These are phyloP conservation scores for Exophiala spinifera DNA, from an alignment of 2,329 filamentous ascomycete species.

Conservation along the genomic window DNA sequence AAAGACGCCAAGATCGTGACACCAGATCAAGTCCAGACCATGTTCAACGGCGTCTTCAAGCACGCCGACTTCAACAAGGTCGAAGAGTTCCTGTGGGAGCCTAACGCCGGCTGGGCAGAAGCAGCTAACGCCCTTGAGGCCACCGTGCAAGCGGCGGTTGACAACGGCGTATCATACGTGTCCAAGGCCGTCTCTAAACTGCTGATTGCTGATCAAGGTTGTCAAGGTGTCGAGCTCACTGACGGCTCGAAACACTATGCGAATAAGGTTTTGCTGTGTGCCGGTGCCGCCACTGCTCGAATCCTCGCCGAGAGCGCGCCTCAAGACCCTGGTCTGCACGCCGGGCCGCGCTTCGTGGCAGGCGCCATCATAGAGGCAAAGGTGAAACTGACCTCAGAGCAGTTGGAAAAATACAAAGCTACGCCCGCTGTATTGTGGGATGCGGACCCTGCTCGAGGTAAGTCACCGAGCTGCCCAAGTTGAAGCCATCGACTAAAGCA, in stretches of 20 bases:
- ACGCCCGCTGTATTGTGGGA: conserved; percentile 32
- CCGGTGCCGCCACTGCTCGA: background rate
- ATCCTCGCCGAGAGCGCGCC: background rate
- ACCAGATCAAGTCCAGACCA: conserved; percentile 37
- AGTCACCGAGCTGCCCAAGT: background rate
- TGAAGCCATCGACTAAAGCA: conserved; percentile 22
- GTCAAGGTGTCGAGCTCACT: conserved; percentile 40
- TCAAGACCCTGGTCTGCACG: background rate
- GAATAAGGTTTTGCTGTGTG: conserved; percentile 50
- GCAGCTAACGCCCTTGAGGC: conserved; percentile 44
- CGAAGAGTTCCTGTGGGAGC: conserved; percentile 47
- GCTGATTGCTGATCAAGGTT: conserved; percentile 26
- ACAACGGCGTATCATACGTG: conserved; percentile 45
- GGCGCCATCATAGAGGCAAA: conserved; percentile 36
- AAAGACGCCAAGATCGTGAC: conserved; percentile 41
- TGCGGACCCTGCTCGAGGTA: background rate
- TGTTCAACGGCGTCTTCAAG: conserved; percentile 41
- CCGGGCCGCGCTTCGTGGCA: background rate
- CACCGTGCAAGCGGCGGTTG: conserved; percentile 44
- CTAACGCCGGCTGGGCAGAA: conserved; percentile 52
- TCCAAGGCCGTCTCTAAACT: conserved; percentile 45
- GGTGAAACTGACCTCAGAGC: conserved; percentile 54
- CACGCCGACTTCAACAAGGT: conserved; percentile 38
- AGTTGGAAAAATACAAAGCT: conserved; percentile 53
- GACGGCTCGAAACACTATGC: conserved; percentile 49